Conservation (phyloP, 1,284 basidiomycete genomes). For the Serendipita sp. region DNA sequence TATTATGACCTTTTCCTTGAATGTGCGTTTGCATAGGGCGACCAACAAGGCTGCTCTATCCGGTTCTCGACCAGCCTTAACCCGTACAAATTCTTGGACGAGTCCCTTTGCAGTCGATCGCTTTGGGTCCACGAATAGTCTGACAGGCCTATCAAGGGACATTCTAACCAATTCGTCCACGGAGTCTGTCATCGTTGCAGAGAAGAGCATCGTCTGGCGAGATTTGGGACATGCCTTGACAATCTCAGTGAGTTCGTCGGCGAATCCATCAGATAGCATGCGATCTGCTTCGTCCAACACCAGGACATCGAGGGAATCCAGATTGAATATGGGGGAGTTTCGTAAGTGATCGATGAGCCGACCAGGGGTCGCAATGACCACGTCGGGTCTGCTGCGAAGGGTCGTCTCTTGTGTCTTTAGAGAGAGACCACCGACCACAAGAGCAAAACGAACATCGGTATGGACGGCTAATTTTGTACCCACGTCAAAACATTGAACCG, state of each 20-base stretch:
- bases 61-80: constrained; percentile 61
- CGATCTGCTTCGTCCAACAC: constrained; percentile 96
- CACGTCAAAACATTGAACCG: constrained; percentile 88
- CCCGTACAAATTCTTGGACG: constrained; percentile 88
- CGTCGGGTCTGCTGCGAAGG: constrained; percentile 75
- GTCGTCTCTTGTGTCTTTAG: constrained; percentile 80
- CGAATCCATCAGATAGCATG: constrained; percentile 95
- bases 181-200: constrained; percentile 94
- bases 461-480: constrained; percentile 73
- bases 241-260: constrained; percentile 91
- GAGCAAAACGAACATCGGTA: constrained; percentile 77
- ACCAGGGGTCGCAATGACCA: constrained; percentile 90
- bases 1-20: constrained; percentile 74
- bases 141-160: constrained; percentile 81
- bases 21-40: constrained; percentile 75
- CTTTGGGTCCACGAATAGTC: constrained; percentile 92
- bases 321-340: constrained; percentile 86
- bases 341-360: constrained; percentile 93
- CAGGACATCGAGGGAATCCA: constrained; percentile 86
- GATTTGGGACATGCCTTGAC: constrained; percentile 77
- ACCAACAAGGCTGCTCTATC: constrained; percentile 76
- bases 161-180: constrained; percentile 88
- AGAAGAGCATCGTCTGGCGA: constrained; percentile 96
- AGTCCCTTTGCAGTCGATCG: constrained; percentile 79
- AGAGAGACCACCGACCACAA: constrained; percentile 85